These are phyloP conservation scores for Penicillium sp. DNA, from an alignment of 2,329 filamentous ascomycete genomes.

Conservation along the genomic window DNA sequence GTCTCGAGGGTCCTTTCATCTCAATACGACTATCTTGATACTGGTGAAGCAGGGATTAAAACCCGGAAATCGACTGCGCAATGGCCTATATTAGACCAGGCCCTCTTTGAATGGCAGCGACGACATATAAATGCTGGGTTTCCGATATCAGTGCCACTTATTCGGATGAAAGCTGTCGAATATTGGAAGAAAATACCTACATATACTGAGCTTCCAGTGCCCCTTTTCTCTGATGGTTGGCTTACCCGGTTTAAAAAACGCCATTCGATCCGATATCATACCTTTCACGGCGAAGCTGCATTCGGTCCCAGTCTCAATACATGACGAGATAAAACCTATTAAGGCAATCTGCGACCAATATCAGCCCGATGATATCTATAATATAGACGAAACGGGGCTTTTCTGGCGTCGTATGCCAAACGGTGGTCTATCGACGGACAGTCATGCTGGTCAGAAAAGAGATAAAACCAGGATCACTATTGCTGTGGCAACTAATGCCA, in stretches of 20 bases:
- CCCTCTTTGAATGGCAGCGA: background rate
- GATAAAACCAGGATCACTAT: background rate
- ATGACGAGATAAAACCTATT: background rate
- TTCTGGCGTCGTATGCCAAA: too few species aligned
- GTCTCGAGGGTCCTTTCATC: conserved; percentile 1
- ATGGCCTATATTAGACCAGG: background rate
- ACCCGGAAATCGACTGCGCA: background rate
- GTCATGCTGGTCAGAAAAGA: background rate
- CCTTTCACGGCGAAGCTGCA: background rate
- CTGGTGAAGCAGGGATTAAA: background rate
- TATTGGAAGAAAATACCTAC: conserved; percentile 3
- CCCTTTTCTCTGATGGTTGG: too few species aligned
- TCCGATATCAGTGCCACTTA: background rate
- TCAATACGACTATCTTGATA: conserved; percentile 2
- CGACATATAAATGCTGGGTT: background rate
- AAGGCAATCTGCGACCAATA: background rate
- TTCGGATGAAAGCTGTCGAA: background rate
- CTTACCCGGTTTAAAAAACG: background rate
- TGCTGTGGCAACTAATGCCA: background rate
- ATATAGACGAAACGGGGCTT: background rate
- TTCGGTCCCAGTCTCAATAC: background rate
- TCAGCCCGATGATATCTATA: background rate
- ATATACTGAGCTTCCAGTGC: background rate
- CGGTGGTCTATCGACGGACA: background rate
- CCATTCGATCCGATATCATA: background rate